These are phyloP conservation scores for Larix sibirica DNA, from an alignment of 83 land plant species.

Conservation along the genomic window DNA sequence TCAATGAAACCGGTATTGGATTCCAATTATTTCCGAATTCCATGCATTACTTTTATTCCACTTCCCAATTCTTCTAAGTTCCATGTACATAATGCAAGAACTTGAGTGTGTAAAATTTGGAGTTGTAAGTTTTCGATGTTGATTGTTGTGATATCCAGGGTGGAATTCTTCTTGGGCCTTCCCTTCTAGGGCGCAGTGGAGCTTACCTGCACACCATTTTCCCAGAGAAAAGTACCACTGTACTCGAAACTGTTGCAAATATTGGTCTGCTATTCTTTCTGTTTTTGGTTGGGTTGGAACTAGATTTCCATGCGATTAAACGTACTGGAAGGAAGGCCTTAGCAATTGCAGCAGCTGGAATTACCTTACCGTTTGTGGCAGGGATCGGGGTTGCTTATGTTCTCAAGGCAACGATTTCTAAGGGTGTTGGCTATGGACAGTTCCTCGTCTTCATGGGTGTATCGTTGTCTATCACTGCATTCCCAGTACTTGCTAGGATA, in stretches of 20 bases:
- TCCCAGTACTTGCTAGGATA: constrained; percentile 76
- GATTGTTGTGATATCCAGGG: constrained; percentile 30
- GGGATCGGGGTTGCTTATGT: constrained; percentile 59
- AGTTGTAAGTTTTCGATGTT: too few species aligned
- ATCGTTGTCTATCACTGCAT: constrained; percentile 78
- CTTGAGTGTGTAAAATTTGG: too few species aligned
- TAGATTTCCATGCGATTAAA: constrained; percentile 40
- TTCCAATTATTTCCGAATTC: too few species aligned
- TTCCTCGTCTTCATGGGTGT: constrained; percentile 82
- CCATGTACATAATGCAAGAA: too few species aligned
- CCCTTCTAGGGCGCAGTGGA: constrained; percentile 55
- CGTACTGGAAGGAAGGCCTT: constrained; percentile 58
- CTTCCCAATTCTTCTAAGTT: too few species aligned
- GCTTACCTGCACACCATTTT: constrained; percentile 38
- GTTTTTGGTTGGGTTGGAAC: constrained; percentile 77
- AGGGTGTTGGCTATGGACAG: constrained; percentile 33
- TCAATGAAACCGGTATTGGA: too few species aligned
- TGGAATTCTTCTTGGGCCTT: constrained; percentile 76
- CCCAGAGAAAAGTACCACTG: constrained; percentile 40
- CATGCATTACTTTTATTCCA: too few species aligned
- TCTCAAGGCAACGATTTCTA: constrained; percentile 43
- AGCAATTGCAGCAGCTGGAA: constrained; percentile 62
- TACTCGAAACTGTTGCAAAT: constrained; percentile 65
- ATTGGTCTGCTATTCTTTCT: constrained; percentile 77
- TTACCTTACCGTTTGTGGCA: constrained; percentile 49